Percentiles rank a stretch among this genome's conserved stretches.
These are phyloP conservation scores for Boletus pseudopeckii DNA, from an alignment of 768 basidiomycete species.

Conservation along the genomic window DNA sequence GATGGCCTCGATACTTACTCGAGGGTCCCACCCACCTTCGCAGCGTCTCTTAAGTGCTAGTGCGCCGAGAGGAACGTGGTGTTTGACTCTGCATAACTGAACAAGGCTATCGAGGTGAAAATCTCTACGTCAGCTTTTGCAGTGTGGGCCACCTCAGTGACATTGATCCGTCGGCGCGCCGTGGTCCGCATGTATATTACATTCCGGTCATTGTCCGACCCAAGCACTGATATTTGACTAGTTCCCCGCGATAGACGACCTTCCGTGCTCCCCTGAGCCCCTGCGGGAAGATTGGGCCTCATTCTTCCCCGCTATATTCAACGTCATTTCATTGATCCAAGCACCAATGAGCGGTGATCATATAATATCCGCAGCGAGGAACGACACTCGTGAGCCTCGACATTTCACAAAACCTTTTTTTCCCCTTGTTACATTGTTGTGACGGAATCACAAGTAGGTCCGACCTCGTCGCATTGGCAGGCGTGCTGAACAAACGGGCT, in stretches of 20 bases:
- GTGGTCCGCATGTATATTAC: neutral
- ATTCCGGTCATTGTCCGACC: neutral
- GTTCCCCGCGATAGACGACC: neutral
- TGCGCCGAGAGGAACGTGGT: neutral
- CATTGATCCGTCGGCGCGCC: neutral
- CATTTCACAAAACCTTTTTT: neutral
- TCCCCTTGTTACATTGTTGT: neutral
- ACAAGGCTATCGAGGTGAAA: neutral
- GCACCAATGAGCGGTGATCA: neutral
- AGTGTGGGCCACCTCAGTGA: neutral
- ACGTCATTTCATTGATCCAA: neutral
- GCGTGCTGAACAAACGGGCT: neutral
- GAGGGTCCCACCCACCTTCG: no score
- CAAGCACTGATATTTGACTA: neutral
- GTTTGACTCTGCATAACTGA: neutral
- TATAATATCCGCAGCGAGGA: neutral
- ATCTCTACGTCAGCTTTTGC: neutral
- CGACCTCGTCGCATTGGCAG: neutral
- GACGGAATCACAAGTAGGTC: neutral
- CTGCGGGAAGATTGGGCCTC: neutral
- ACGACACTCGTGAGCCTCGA: neutral
- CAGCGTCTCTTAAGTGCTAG: neutral
- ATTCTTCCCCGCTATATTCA: neutral
- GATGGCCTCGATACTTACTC: no score
- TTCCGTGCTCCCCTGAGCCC: neutral